Conservation (phyloP, 345 rosid species). For the Gossypium stocksii region DNA sequence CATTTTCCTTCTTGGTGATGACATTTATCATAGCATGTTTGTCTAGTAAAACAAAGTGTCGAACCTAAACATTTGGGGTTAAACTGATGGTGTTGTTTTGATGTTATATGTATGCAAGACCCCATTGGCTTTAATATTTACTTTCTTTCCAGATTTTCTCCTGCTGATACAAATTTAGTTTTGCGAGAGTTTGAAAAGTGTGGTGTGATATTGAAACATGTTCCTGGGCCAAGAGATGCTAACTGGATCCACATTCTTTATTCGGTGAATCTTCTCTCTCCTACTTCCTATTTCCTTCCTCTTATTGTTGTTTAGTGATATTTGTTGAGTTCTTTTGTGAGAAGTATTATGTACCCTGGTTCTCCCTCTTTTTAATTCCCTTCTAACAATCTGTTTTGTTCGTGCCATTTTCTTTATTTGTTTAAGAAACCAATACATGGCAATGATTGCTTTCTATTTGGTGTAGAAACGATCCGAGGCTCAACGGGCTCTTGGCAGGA, state of each 20-base stretch:
- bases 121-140: neutral
- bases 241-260: slow-evolving; percentile 97
- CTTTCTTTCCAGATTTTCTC: slow-evolving; percentile 60
- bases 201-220: slow-evolving; percentile 83
- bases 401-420: slow-evolving; percentile 1
- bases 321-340: neutral
- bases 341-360: neutral
- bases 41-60: neutral
- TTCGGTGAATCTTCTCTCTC: slow-evolving; percentile 48
- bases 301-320: neutral
- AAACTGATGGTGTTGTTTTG: neutral
- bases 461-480: slow-evolving; percentile 83
- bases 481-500: slow-evolving; percentile 82
- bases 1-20: neutral
- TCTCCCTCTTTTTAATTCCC: neutral
- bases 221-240: slow-evolving; percentile 92
- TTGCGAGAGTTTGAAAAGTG: slow-evolving; percentile 91
- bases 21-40: neutral
- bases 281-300: neutral
- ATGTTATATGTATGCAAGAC: neutral
- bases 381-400: neutral
- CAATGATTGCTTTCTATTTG: slow-evolving; percentile 10
- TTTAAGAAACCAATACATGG: neutral
- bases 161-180: slow-evolving; percentile 84
- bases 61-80: neutral